Evolutionary conservation across 1,284 basidiomycete species (phyloP).

Genomic region (Cutaneotrichosporon spelunceum): DNA sequence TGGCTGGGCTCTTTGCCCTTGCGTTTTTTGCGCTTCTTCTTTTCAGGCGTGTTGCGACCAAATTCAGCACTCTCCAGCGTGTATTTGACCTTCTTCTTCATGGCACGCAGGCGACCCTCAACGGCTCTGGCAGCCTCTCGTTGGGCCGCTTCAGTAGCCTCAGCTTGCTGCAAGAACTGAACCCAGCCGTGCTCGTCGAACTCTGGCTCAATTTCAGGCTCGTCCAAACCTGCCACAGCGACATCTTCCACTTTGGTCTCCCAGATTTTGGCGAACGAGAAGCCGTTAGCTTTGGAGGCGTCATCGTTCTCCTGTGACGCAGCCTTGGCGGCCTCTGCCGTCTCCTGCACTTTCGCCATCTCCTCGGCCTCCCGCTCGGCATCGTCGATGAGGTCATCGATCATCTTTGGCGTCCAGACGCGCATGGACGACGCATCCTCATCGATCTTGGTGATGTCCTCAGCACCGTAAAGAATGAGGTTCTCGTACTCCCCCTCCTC

Average conservation of each 20-base stretch:
- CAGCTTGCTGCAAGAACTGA: constrained; percentile 30
- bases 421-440: constrained; percentile 30
- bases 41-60: background rate
- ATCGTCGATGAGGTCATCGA: constrained; percentile 76
- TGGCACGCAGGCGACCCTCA: constrained; percentile 7
- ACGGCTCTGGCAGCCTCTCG: constrained; percentile 1
- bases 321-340: constrained; percentile 37
- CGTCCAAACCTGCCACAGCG: constrained; percentile 62
- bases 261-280: constrained; percentile 86
- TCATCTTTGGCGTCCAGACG: constrained; percentile 67
- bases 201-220: constrained; percentile 54
- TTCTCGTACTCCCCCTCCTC: constrained; percentile 69
- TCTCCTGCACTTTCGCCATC: constrained; percentile 50
- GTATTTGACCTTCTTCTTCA: constrained; percentile 12
- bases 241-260: constrained; percentile 67
- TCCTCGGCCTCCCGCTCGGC: constrained; percentile 68
- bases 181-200: constrained; percentile 66
- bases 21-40: constrained; percentile 12
- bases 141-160: background rate
- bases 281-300: constrained; percentile 53
- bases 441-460: constrained; percentile 68
- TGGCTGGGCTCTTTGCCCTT: constrained; percentile 11
- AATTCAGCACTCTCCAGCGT: constrained; percentile 3
- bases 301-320: constrained; percentile 19
- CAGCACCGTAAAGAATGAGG: constrained; percentile 76